Evolutionary conservation across 306 rosid genomes (phyloP).

Genomic region (barrel medic (Medicago truncatula)): DNA sequence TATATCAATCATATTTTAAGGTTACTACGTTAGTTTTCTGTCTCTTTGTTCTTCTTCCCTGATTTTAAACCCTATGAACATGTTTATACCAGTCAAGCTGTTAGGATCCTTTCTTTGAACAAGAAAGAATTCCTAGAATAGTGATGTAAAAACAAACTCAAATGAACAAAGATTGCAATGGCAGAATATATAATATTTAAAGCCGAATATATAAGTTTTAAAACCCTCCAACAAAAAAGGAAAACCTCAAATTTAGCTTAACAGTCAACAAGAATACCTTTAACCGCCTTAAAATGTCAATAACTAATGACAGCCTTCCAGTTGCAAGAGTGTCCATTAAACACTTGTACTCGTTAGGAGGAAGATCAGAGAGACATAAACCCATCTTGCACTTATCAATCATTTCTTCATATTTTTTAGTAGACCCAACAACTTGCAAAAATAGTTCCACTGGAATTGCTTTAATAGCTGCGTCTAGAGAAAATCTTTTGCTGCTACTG

Average conservation of each 20-base stretch:
- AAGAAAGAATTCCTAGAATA: neutral
- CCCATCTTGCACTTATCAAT: constrained; percentile 86
- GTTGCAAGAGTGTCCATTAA: constrained; percentile 83
- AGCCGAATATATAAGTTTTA: neutral
- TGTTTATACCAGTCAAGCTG: neutral
- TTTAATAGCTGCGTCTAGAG: constrained; percentile 68
- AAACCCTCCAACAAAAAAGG: constrained; percentile 2
- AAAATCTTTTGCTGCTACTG: constrained; percentile 68
- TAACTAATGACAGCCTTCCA: constrained; percentile 77
- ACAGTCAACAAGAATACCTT: constrained; percentile 65
- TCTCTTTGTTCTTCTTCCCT: neutral
- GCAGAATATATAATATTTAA: neutral
- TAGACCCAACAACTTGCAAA: constrained; percentile 89
- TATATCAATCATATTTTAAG: neutral
- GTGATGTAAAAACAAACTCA: neutral
- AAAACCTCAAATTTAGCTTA: constrained; percentile 34
- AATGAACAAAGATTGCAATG: neutral
- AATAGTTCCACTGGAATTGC: constrained; percentile 89
- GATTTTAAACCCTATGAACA: neutral
- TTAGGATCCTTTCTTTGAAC: neutral
- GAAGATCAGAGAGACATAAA: constrained; percentile 75
- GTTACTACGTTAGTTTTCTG: neutral
- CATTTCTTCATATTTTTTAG: constrained; percentile 69
- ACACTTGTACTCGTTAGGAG: constrained; percentile 67
- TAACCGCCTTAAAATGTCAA: constrained; percentile 86